Base-by-base conservation (phyloP, 2,329 filamentous ascomycete species). In the Trichoderma sp. region DNA sequence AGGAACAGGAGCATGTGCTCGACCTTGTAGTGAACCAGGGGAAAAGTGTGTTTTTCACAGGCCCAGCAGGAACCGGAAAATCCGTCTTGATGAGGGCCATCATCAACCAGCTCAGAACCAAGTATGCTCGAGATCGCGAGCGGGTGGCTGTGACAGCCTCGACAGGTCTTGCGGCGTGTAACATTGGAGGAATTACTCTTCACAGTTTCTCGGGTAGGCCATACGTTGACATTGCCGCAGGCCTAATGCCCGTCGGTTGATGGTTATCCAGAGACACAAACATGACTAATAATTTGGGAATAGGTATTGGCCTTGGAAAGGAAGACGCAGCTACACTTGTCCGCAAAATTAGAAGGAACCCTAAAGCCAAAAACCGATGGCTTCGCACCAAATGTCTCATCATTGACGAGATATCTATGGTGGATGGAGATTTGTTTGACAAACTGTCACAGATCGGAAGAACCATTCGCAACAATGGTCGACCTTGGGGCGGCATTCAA, bases 381-480 rank as follows among this genome's bases (percentile, higher is more conserved):
- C 83, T 97, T 75, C 89, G 90, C 71, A 97, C 94, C 0, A 97
- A 95, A 78, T 90, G 94, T 14, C 87, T 99, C 28, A 87, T 99
- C 75, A 89, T 99, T 76, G 96, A 99, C 81, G 96, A 99, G 80
- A 91, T 99, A 4, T 98, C 96, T 14, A 99, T 99, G 97, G 95
- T 99, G 5, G 96, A 99, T 77, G 96, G 94, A 1, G 95, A 98
- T 39, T 86, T 99, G 0, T 99, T 98, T 76, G 96, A 99, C 84
- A 99, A 99, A 81, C 87, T 99, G 21, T 94, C 97, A 73, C 89
- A 92, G 73, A 92, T 99, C 75, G 95, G 95, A 15, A 89, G 95
- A 71, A 89, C 86, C 4, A 90, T 99, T 73, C 90, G 95, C 69
- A 97, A 97, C 79, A 98, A 97, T 76, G 95, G 93, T 11, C 89